A percentile compares a stretch with the other conserved stretches of the same genome.
Conservation (phyloP, 2,329 filamentous ascomycete species). For the Cladosporium sp. region DNA sequence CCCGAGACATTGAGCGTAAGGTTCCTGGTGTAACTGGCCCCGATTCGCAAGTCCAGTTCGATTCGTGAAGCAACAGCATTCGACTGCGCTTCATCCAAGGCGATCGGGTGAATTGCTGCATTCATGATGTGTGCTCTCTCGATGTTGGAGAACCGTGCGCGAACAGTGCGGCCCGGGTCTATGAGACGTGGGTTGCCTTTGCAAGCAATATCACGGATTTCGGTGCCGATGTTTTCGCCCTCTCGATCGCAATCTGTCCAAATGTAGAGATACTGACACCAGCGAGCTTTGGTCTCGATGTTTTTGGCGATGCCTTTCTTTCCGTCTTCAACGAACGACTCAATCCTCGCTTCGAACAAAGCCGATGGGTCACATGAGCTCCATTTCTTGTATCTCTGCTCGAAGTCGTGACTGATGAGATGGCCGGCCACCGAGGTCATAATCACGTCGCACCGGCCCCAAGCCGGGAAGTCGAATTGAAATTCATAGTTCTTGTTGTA, state of each 20-base stretch:
- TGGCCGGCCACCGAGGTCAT: constrained; percentile 96
- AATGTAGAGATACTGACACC: constrained; percentile 78
- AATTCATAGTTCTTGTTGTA: constrained; percentile 97
- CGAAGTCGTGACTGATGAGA: constrained; percentile 79
- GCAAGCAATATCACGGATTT: constrained; percentile 80
- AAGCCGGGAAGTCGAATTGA: constrained; percentile 79
- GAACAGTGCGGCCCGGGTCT: constrained; percentile 64
- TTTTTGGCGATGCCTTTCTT: constrained; percentile 82
- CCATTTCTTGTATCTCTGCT: constrained; percentile 75
- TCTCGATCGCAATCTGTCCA: constrained; percentile 99
- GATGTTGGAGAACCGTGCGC: constrained; percentile 93
- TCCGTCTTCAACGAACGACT: constrained; percentile 68
- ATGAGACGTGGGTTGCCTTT: constrained; percentile 69
- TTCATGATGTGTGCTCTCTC: constrained; percentile 88
- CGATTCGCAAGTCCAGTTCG: constrained; percentile 89
- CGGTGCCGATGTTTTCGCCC: constrained; percentile 92
- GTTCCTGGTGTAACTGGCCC: constrained; percentile 88
- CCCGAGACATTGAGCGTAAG: constrained; percentile 76
- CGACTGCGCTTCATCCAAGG: constrained; percentile 82
- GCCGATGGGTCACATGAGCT: constrained; percentile 73
- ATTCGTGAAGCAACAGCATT: constrained; percentile 86
- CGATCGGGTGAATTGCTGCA: constrained; percentile 74
- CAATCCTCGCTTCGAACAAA: constrained; percentile 79
- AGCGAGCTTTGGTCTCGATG: constrained; percentile 75
- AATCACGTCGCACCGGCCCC: constrained; percentile 80